Evolutionary conservation across 192 early-diverging fungal species (phyloP).

Genomic region (Entomortierella lignicola): DNA sequence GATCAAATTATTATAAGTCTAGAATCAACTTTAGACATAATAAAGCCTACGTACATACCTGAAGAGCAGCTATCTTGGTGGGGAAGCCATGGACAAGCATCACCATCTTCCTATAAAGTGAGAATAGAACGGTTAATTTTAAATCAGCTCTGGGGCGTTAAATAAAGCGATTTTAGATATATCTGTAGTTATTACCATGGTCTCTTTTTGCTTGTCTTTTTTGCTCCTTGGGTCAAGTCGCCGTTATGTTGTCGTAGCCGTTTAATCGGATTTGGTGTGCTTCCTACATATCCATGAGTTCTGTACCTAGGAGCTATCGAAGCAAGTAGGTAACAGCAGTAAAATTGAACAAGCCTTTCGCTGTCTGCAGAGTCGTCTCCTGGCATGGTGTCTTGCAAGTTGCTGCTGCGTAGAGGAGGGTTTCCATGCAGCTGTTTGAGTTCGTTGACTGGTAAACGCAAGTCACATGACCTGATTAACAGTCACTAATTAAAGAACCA

Average conservation of each 20-base stretch:
- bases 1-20: too few relatives aligned
- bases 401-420: too few relatives aligned
- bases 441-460: too few relatives aligned
- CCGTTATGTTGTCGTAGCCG: slow-evolving; percentile 44
- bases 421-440: too few relatives aligned
- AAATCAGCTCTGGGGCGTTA: too few relatives aligned
- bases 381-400: not conserved
- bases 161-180: too few relatives aligned
- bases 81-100: slow-evolving; percentile 45
- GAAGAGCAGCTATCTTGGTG: slow-evolving; percentile 41
- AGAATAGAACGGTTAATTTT: too few relatives aligned
- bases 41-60: slow-evolving; percentile 9
- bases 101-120: slow-evolving; percentile 29
- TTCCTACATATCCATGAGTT: slow-evolving; percentile 43
- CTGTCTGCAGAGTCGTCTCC: not conserved
- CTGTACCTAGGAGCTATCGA: slow-evolving; percentile 36
- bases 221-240: slow-evolving; percentile 44
- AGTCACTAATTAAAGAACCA: too few relatives aligned
- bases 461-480: too few relatives aligned
- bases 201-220: slow-evolving; percentile 42
- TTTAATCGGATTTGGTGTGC: slow-evolving; percentile 41
- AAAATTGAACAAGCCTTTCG: slow-evolving; percentile 22
- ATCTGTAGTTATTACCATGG: slow-evolving; percentile 35
- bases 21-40: too few relatives aligned
- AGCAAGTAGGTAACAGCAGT: slow-evolving; percentile 46